Evolutionary conservation across 441 rosid genomes (phyloP), one percentile per base, ranked within the genome.

Genomic region (Gossypium laxum): DNA sequence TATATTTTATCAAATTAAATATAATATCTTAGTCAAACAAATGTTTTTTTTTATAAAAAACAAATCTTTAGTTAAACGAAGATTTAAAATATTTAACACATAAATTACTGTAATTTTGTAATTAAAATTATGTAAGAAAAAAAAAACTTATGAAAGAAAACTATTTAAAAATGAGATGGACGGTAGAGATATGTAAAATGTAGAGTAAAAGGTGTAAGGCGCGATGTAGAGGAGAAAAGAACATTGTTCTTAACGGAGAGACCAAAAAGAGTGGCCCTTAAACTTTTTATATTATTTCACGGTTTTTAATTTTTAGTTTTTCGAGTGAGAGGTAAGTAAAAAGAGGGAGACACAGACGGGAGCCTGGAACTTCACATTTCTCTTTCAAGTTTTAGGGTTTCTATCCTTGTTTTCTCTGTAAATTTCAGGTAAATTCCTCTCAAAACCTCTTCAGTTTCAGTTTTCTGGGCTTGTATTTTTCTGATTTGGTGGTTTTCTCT

Each of bases 341-440:
- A 38, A 8, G 45, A 38, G 45, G 45, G 12, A 38, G 45, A 8
- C 12, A 38, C 45, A 1, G 45, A 38, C 45, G n/a, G 15, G 61
- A 24, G 68, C 52, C 19, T 65, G 45, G 32, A 19, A 21, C 4
- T 14, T 6, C 38, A 22, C 11, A 45, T 3, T 4, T 56, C n/a
- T 18, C 7, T 12, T 51, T 24, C 19, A 3, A 21, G 1, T 55
- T 72, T 58, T 57, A 52, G 62, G 45, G 34, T 66, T 8, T 5
- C 28, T 47, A 41, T 45, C 30, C 51, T 7, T n/a, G 17, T 62
- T 41, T n/a, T 62, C 26, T 15, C 10, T 4, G 12, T 18, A 45
- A 67, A 74, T 45, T 75, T n/a, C 68, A 85, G 89, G 88, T 87
- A 51, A 10, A 17, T 30, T 32, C 32, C 24, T 30, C 2, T 17